A percentile compares a stretch with the other conserved stretches of the same genome.
These are phyloP conservation scores for Mycothermus thermophilus DNA, from an alignment of 495 filamentous ascomycete genomes.

Conservation along the genomic window DNA sequence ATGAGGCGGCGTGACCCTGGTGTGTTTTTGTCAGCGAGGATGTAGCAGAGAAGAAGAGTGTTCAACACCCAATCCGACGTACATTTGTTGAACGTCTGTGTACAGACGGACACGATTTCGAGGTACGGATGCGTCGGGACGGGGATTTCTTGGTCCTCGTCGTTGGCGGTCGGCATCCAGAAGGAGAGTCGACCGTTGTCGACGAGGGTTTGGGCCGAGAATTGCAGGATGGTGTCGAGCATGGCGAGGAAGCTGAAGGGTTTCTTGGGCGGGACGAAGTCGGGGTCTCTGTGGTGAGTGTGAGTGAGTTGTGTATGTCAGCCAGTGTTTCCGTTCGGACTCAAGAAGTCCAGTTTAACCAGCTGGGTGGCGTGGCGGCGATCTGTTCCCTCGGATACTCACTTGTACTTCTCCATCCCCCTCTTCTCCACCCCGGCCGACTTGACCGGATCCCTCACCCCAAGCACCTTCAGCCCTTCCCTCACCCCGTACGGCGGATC, in stretches of 20 bases:
- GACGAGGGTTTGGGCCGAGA: conserved; percentile 67
- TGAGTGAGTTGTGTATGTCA: too few species aligned
- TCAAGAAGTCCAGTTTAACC: too few species aligned
- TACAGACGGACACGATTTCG: conserved; percentile 62
- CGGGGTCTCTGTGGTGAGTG: conserved; percentile 53
- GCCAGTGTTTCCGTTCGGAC: too few species aligned
- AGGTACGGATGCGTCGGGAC: conserved; percentile 68
- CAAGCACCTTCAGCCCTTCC: conserved; percentile 80
- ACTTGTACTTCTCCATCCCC: conserved; percentile 59
- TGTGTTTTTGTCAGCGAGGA: too few species aligned
- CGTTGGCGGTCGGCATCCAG: conserved; percentile 95
- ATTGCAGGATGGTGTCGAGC: conserved; percentile 76
- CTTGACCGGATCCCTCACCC: conserved; percentile 52
- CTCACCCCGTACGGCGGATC: conserved; percentile 97
- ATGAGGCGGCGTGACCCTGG: conserved; percentile 75
- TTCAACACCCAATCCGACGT: conserved; percentile 8
- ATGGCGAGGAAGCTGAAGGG: conserved; percentile 85
- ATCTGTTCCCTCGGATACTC: too few species aligned
- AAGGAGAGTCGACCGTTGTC: conserved; percentile 69
- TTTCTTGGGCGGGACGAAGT: conserved; percentile 79
- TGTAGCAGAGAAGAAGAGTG: neutral
- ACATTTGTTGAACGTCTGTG: conserved; percentile 85
- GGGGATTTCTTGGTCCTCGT: conserved; percentile 53
- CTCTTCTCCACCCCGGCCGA: conserved; percentile 48
- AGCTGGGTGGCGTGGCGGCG: too few species aligned